Conservation (phyloP, 1,284 basidiomycete species). For the Ustilago loliicola region DNA sequence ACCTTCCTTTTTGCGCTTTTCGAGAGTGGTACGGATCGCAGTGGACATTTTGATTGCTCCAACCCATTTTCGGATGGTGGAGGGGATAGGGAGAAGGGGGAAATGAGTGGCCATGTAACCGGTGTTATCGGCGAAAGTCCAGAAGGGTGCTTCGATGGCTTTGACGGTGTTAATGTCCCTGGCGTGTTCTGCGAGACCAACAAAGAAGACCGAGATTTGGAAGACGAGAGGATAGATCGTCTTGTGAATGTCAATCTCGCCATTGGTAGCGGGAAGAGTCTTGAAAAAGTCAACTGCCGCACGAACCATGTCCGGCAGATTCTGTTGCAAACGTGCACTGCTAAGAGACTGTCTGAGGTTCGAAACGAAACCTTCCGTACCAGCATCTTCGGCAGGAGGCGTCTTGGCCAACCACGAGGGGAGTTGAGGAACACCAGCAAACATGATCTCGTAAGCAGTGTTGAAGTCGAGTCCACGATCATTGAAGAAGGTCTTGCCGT, state of each 20-base stretch:
- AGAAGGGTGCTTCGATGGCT: conserved; percentile 45
- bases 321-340: conserved; percentile 18
- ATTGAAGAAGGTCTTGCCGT: conserved; percentile 55
- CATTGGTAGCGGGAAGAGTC: conserved; percentile 22
- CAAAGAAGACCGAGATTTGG: conserved; percentile 43
- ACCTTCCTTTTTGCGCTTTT: conserved; percentile 38
- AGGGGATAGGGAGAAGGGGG: conserved; percentile 32
- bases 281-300: conserved; percentile 27
- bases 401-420: conserved; percentile 25
- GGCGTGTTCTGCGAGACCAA: conserved; percentile 46
- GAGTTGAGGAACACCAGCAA: conserved; percentile 50
- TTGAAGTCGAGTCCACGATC: conserved; percentile 49
- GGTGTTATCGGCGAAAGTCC: conserved; percentile 50
- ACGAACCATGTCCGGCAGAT: conserved; percentile 37
- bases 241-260: conserved; percentile 38
- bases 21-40: conserved; percentile 35
- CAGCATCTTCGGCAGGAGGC: conserved; percentile 35
- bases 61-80: conserved; percentile 42
- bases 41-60: conserved; percentile 50
- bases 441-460: conserved; percentile 47
- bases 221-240: conserved; percentile 56
- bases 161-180: conserved; percentile 33
- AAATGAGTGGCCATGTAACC: conserved; percentile 50
- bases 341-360: conserved; percentile 39
- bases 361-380: conserved; percentile 30